phyloP scores from a whole-genome alignment of 1,284 basidiomycete genomes.

The Malassezia globosa region DNA sequence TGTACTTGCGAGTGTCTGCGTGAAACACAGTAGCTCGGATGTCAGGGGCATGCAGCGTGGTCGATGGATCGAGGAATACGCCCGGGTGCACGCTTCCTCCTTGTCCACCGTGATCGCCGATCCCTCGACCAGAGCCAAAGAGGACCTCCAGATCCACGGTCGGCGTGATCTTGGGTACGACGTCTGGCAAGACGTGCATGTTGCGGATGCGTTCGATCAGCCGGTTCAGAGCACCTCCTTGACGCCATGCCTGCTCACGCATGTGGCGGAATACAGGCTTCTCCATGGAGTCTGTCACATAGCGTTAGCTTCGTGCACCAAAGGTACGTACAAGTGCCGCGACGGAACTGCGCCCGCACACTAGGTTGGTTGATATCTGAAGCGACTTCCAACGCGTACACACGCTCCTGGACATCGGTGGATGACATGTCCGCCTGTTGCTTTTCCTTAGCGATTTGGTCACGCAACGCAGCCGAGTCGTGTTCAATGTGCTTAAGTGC shows the following conservation, averaged over 20 bases:
- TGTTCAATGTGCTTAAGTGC: conserved; percentile 59
- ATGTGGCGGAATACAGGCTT: conserved; percentile 65
- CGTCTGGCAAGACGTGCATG: conserved; percentile 80
- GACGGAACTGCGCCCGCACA: conserved; percentile 62
- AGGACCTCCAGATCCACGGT: conserved; percentile 62
- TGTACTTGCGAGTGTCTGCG: conserved; percentile 69
- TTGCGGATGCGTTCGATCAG: conserved; percentile 85
- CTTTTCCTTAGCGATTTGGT: conserved; percentile 49
- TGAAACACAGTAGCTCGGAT: conserved; percentile 67
- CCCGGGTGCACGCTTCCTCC: conserved; percentile 61
- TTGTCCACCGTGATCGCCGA: conserved; percentile 47
- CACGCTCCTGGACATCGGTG: conserved; percentile 48
- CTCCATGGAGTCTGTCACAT: conserved; percentile 46
- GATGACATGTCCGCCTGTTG: conserved; percentile 9
- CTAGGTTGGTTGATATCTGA: conserved; percentile 65
- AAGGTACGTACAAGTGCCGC: conserved; percentile 51
- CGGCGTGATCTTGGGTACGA: conserved; percentile 63
- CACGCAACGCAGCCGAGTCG: conserved; percentile 49
- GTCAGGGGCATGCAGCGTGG: conserved; percentile 58
- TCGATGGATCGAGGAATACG: conserved; percentile 26
- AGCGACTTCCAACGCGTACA: conserved; percentile 56
- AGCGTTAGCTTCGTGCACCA: no score
- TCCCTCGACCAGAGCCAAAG: conserved; percentile 49
- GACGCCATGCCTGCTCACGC: conserved; percentile 71
- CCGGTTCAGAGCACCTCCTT: conserved; percentile 68